These are phyloP conservation scores for Mycena citricolor DNA, from an alignment of 1,284 basidiomycete species.

Conservation along the genomic window DNA sequence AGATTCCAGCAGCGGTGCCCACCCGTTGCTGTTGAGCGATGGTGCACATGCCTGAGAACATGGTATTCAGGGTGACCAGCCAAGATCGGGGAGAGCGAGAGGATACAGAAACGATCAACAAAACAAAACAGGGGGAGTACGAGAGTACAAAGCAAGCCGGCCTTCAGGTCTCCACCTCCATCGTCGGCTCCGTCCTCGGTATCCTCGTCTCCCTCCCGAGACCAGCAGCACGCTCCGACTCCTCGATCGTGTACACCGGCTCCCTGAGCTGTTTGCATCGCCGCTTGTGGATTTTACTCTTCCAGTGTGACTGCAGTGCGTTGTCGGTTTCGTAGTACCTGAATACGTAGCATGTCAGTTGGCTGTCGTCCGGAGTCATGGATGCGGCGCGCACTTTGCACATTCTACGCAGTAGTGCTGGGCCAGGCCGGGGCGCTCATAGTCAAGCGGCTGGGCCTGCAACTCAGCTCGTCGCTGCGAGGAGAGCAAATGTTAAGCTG, in stretches of 20 bases:
- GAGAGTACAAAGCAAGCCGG: too few species aligned
- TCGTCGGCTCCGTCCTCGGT: slow-evolving; percentile 19
- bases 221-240: slow-evolving; percentile 81
- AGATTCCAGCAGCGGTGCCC: too few species aligned
- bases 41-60: too few species aligned
- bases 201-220: slow-evolving; percentile 56
- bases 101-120: too few species aligned
- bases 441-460: slow-evolving; percentile 86
- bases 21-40: too few species aligned
- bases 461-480: slow-evolving; percentile 74
- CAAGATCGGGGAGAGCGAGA: too few species aligned
- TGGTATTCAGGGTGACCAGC: too few species aligned
- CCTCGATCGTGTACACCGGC: slow-evolving; percentile 86
- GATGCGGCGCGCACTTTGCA: slow-evolving; percentile 62
- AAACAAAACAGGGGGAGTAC: too few species aligned
- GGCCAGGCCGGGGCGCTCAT: slow-evolving; percentile 85
- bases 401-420: slow-evolving; percentile 95
- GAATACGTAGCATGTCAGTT: slow-evolving; percentile 1
- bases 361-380: background rate
- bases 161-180: slow-evolving; percentile 6
- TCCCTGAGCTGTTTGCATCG: slow-evolving; percentile 77
- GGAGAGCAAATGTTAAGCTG: too few species aligned
- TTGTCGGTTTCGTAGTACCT: slow-evolving; percentile 85
- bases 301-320: slow-evolving; percentile 79
- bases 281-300: slow-evolving; percentile 81